Base-by-base conservation (phyloP, 805 yeast genomes). In the Myxozyma kluyveri region DNA sequence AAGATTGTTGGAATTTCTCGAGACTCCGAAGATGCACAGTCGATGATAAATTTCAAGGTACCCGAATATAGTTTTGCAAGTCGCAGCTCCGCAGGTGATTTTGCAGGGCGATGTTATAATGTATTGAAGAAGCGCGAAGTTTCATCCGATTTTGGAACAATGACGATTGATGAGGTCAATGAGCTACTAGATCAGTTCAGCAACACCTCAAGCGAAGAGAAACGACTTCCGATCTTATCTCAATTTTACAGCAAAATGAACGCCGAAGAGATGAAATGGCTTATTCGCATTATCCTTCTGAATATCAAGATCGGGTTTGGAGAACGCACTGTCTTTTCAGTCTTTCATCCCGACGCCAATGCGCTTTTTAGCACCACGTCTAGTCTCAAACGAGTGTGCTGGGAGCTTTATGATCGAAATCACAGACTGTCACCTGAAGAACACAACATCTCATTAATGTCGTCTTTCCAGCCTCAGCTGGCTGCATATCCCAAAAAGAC, bases 341-440 rank as follows among this genome's bases (percentile, higher is more conserved):
- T 69, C 26, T 89, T 90, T 87, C 95, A 88, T 66, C 88, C 89
- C 0, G 90, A 88, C 65, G 91, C 95, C 0, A 70, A 75, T 7
- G 75, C 75, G 2, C 76, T 86, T 24, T 80, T 75, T 55, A 79
- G 82, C 52, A 81, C 86, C 4, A 85, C 88, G 2, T 80, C 81
- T 48, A 80, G 81, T 61, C 66, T 89, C 43, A 74, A 79, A 55
- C 69, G 75, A 7, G 83, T 86, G 0, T 81, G 88, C 55, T 72
- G 75, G 64, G 79, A 74, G 47, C 69, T 88, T 5, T 65, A 71
- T 48, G 83, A 84, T 60, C 81, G 82, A 0, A 54, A 60, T 0
- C 54, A 61, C 14, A 65, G 82, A 39, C 67, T 86, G 9, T 63
- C 74, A 31, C 21, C 12, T 1, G 56, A 65, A 2, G 75, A 76